Percentiles rank a stretch among this genome's conserved stretches.
Conservation (phyloP, 1,284 basidiomycete species). For the Kwoniella shivajii region DNA sequence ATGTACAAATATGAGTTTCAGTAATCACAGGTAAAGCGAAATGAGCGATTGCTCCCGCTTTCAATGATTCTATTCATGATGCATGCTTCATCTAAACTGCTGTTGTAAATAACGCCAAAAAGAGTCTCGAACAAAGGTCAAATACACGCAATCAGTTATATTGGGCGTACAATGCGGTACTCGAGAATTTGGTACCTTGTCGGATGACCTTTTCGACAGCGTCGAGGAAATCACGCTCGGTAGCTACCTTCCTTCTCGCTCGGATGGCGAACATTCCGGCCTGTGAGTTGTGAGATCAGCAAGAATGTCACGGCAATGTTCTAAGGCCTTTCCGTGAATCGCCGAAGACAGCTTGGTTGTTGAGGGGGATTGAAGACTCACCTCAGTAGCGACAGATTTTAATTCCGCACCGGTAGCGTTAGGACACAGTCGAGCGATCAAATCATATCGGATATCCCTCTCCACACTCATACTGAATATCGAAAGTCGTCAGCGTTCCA, state of each 20-base stretch:
- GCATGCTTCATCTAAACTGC: constrained; percentile 3
- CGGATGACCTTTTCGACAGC: constrained; percentile 98
- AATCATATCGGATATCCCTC: constrained; percentile 94
- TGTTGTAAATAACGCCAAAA: neutral
- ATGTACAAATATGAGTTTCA: too few relatives aligned
- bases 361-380: constrained; percentile 43
- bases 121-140: neutral
- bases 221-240: constrained; percentile 96
- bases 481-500: neutral
- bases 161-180: constrained; percentile 63
- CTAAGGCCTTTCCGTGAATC: neutral
- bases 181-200: constrained; percentile 95
- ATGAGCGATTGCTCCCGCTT: too few relatives aligned
- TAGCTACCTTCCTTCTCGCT: constrained; percentile 92
- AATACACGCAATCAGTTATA: constrained; percentile 42
- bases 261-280: constrained; percentile 99
- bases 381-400: constrained; percentile 94
- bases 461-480: constrained; percentile 88
- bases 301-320: constrained; percentile 9
- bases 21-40: too few relatives aligned
- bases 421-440: constrained; percentile 95
- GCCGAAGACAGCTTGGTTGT: neutral
- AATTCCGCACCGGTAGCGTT: constrained; percentile 98
- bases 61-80: neutral
- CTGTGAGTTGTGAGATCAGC: constrained; percentile 57